Base-by-base conservation (phyloP, 495 filamentous ascomycete species). In the Podospora sp. region DNA sequence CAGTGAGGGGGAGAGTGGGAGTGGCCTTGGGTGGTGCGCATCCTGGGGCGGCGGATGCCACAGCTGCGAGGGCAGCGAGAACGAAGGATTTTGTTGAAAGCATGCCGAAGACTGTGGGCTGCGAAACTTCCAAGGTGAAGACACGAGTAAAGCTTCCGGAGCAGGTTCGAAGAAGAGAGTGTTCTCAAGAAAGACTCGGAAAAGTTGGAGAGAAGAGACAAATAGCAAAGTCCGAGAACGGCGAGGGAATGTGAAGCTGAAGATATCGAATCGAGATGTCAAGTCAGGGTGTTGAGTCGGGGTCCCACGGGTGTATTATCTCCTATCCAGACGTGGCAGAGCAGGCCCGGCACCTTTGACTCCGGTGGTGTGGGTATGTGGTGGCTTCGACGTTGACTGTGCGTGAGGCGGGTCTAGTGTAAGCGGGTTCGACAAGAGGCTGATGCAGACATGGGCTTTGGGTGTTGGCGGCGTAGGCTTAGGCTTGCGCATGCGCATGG, bases 61-160 rank as follows among this genome's bases (percentile, higher is more conserved):
- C 69, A 60, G 69, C 62, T 40, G 68, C 70, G 29, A 77, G 59
- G 60, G 72, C 69, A 33, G 72, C 74, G 29, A 75, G 51, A 49
- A 73, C 21, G 6, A 73, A 20, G 49, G 59, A 55, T 53, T 65
- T 72, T 50, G 64, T 56, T n/a, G 76, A 76, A 59, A 77, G 65
- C 76, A 77, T 77, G 18, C 18, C 73, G 69, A n/a, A 51, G 65
- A 66, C 33, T 57, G 18, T 53, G 49, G 1, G 35, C 25, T 29
- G 24, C 50, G 62, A n/a, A n/a, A 64, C 25, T 35, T 29, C 22
- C 22, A 59, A 59, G 56, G 33, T 50, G 35, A 27, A 62, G 51
- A 22, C 29, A 33, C 40, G 40, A 46, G 26, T 36, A 55, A 75
- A 62, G 73, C 69, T 69, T 69, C 73, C 57, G 52, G 73, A 68